Conservation (phyloP, 192 early-diverging fungal species). For the Backusella sp. region DNA sequence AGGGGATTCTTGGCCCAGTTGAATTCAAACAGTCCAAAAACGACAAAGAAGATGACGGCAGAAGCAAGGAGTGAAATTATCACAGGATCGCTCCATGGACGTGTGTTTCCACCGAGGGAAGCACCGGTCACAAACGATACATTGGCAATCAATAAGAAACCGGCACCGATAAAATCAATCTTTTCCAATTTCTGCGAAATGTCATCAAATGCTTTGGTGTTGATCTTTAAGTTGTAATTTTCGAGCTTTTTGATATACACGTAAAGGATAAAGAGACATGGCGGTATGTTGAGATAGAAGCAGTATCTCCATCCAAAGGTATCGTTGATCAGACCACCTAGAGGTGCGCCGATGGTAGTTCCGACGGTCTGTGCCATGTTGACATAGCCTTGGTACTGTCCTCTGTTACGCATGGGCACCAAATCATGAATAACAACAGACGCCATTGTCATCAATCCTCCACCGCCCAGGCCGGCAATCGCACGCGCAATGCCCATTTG, state of each 20-base stretch:
- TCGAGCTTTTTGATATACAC: constrained; percentile 21
- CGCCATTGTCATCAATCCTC: constrained; percentile 61
- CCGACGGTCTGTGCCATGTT: constrained; percentile 49
- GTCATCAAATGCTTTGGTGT: constrained; percentile 41
- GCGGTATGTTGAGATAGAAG: constrained; percentile 88
- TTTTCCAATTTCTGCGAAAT: constrained; percentile 57
- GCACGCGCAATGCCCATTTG: constrained; percentile 25
- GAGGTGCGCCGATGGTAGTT: constrained; percentile 76
- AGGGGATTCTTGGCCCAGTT: constrained; percentile 70
- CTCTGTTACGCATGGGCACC: constrained; percentile 59
- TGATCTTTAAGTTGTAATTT: constrained; percentile 26
- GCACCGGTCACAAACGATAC: constrained; percentile 69
- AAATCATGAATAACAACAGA: constrained; percentile 71
- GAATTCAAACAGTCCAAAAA: constrained; percentile 56
- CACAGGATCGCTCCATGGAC: constrained; percentile 64
- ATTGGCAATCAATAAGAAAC: constrained; percentile 46
- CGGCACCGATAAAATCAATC: constrained; percentile 68
- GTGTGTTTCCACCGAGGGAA: constrained; percentile 68
- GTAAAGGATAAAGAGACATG: constrained; percentile 61
- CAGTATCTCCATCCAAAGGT: constrained; percentile 64
- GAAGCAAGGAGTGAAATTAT: constrained; percentile 60
- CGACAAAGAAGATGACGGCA: constrained; percentile 43
- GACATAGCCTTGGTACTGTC: constrained; percentile 54
- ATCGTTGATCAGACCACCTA: constrained; percentile 87
- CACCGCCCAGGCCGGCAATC: constrained; percentile 59